Evolutionary conservation across 257 asterid genomes (phyloP).

Genomic region (Nicotiana undulata): DNA sequence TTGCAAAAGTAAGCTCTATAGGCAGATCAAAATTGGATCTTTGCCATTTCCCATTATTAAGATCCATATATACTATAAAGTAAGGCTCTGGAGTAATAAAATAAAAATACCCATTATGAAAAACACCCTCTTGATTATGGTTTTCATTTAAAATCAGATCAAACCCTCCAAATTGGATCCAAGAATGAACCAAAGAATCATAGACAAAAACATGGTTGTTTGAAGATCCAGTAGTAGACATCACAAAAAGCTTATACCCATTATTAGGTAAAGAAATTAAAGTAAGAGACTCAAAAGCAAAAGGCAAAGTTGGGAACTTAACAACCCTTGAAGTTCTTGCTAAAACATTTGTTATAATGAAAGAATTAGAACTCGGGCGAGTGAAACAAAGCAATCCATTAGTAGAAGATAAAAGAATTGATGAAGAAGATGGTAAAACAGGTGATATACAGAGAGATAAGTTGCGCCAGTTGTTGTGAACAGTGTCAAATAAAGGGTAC

Average conservation of each 20-base stretch:
- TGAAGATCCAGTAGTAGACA: conserved; percentile 36
- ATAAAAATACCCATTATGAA: conserved; percentile 25
- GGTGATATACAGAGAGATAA: conserved; percentile 35
- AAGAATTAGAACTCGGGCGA: conserved; percentile 23
- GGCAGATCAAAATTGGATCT: conserved; percentile 22
- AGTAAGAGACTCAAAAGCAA: conserved; percentile 36
- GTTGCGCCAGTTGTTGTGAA: conserved; percentile 34
- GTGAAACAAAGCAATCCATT: conserved; percentile 55
- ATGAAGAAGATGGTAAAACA: conserved; percentile 13
- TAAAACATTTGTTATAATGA: conserved; percentile 40
- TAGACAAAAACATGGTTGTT: conserved; percentile 24
- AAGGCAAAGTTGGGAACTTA: conserved; percentile 39
- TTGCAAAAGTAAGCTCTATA: conserved; percentile 32
- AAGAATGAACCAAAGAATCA: conserved; percentile 24
- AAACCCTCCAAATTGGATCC: conserved; percentile 31
- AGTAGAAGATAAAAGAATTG: conserved; percentile 33
- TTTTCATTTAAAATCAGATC: conserved; percentile 20
- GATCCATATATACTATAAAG: conserved; percentile 16
- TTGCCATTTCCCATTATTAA: conserved; percentile 48
- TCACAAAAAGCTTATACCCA: conserved; percentile 35
- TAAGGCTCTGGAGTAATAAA: conserved; percentile 62
- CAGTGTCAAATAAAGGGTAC: conserved; percentile 43
- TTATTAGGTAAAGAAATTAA: conserved; percentile 18
- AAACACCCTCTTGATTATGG: conserved; percentile 42
- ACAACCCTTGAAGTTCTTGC: conserved; percentile 28